These are phyloP conservation scores for Didymella exigua DNA, from an alignment of 2,329 filamentous ascomycete genomes.

Conservation along the genomic window DNA sequence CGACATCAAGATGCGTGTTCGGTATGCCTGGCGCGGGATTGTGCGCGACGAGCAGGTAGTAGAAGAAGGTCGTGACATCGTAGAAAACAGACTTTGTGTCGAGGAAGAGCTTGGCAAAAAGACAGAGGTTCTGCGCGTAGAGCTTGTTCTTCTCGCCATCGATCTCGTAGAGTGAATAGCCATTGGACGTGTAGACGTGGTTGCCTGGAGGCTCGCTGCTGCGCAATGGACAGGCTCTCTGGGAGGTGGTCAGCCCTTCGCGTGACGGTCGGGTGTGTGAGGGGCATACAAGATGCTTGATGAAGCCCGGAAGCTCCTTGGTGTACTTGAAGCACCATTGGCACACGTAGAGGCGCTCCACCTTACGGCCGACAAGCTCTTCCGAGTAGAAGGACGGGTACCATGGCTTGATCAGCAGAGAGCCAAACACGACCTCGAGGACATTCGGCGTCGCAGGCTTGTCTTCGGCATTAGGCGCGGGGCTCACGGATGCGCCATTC, in stretches of 20 bases:
- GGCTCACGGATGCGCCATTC: constrained; percentile 12
- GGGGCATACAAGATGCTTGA: constrained; percentile 50
- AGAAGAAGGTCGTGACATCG: constrained; percentile 91
- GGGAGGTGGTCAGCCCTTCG: constrained; percentile 5
- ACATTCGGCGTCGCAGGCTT: constrained; percentile 67
- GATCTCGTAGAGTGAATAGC: constrained; percentile 88
- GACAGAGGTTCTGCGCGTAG: constrained; percentile 92
- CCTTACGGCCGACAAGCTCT: constrained; percentile 58
- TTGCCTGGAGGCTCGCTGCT: constrained; percentile 64
- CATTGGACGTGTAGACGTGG: constrained; percentile 77
- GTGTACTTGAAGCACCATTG: constrained; percentile 95
- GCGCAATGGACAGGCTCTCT: constrained; percentile 54
- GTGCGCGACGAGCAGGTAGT: constrained; percentile 86
- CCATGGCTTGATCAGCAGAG: constrained; percentile 85
- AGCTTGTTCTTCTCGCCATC: constrained; percentile 87
- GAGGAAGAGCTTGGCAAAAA: constrained; percentile 96
- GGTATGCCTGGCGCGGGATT: constrained; percentile 51
- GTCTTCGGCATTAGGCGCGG: constrained; percentile 1
- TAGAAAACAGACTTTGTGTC: constrained; percentile 99
- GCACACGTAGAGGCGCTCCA: constrained; percentile 77
- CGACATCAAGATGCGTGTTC: constrained; percentile 35
- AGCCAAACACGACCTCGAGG: constrained; percentile 82
- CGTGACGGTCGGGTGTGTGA: no score
- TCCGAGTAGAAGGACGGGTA: constrained; percentile 88
- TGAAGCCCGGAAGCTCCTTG: constrained; percentile 55